Evolutionary conservation across 2,329 filamentous ascomycete genomes (phyloP).

Genomic region (Alternaria postmessia): DNA sequence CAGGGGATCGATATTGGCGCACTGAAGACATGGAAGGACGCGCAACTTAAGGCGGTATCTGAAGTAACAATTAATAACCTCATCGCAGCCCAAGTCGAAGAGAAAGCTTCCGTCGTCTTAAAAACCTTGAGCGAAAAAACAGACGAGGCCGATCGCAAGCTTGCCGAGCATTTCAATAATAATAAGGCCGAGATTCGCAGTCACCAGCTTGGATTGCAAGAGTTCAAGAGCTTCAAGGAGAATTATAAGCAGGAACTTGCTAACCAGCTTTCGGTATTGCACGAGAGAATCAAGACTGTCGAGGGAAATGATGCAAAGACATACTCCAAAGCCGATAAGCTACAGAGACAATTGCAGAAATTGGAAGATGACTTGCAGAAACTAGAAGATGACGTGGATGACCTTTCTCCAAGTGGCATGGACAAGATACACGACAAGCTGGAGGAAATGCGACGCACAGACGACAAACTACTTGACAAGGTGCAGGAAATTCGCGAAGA

Average conservation of each 20-base stretch:
- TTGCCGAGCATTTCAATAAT: neutral
- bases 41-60: neutral
- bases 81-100: neutral
- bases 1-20: neutral
- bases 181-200: neutral
- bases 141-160: neutral
- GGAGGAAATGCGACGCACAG: neutral
- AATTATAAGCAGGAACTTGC: neutral
- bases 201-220: neutral
- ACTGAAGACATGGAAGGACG: constrained; percentile 3
- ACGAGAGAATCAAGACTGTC: neutral
- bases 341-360: neutral
- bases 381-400: neutral
- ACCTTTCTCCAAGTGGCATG: neutral
- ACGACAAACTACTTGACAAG: neutral
- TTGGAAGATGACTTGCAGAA: neutral
- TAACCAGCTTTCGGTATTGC: constrained; percentile 2
- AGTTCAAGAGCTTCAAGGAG: neutral
- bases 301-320: neutral
- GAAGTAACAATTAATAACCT: neutral
- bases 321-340: neutral
- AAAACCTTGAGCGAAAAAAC: neutral
- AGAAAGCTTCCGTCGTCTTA: neutral
- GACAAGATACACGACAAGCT: neutral
- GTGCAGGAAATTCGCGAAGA: neutral